These are phyloP conservation scores for Starmerella bombicola DNA, from an alignment of 805 yeast genomes.

Conservation along the genomic window DNA sequence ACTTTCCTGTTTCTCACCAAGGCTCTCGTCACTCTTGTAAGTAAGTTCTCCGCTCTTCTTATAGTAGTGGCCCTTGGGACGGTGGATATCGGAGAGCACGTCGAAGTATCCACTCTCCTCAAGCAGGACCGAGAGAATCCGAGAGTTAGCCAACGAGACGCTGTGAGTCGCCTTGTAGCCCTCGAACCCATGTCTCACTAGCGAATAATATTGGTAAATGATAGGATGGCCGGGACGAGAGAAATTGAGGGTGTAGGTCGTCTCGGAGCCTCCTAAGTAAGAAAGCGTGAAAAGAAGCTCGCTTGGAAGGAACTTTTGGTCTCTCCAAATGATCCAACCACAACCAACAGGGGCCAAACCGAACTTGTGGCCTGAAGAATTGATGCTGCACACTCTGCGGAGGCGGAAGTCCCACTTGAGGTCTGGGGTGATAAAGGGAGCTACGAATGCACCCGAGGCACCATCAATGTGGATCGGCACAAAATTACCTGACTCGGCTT, in stretches of 20 bases:
- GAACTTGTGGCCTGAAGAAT: conserved; percentile 86
- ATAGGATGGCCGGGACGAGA: conserved; percentile 90
- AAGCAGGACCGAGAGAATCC: conserved; percentile 46
- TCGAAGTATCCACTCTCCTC: conserved; percentile 57
- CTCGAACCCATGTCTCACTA: conserved; percentile 52
- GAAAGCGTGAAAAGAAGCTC: conserved; percentile 63
- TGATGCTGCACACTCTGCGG: conserved; percentile 68
- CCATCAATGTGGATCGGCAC: conserved; percentile 89
- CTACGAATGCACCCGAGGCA: conserved; percentile 81
- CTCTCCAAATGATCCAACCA: conserved; percentile 86
- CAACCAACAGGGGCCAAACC: conserved; percentile 84
- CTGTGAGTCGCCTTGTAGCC: conserved; percentile 60
- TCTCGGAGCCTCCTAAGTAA: conserved; percentile 81
- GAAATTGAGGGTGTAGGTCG: conserved; percentile 74
- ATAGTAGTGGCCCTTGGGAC: conserved; percentile 34
- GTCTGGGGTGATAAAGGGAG: conserved; percentile 70
- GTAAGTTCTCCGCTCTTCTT: conserved; percentile 19
- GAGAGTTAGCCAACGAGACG: conserved; percentile 56
- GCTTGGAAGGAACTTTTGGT: conserved; percentile 49
- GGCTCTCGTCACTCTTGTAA: conserved; percentile 26
- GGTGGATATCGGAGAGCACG: conserved; percentile 67
- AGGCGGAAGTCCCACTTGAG: conserved; percentile 73
- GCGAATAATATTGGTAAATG: conserved; percentile 73
- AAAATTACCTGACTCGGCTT: conserved; percentile 50
- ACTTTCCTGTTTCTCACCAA: conserved; percentile 6